These are phyloP conservation scores for Capsicum pubescens DNA, from an alignment of 257 asterid genomes.

Conservation along the genomic window DNA sequence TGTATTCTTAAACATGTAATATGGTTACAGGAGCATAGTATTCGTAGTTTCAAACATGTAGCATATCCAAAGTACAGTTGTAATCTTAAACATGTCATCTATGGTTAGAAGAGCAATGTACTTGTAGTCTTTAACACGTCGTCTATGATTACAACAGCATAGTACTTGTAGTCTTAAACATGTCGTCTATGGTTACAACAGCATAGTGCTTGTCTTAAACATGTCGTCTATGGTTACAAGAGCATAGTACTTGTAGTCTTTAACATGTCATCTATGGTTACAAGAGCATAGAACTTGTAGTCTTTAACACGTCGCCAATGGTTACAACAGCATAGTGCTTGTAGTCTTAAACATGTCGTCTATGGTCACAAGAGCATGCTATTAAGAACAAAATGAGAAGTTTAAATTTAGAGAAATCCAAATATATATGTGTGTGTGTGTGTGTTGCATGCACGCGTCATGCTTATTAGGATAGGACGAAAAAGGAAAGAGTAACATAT, in stretches of 20 bases:
- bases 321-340: neutral
- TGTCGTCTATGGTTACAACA: neutral
- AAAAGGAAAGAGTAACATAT: neutral
- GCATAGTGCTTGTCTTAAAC: neutral
- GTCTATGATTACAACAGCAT: too few relatives aligned
- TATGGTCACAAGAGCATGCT: neutral
- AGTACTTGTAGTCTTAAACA: neutral
- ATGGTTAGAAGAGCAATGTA: too few relatives aligned
- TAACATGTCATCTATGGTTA: too few relatives aligned
- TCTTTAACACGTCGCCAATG: neutral
- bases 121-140: too few relatives aligned
- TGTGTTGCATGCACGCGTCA: too few relatives aligned
- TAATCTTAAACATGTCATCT: too few relatives aligned
- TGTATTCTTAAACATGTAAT: neutral
- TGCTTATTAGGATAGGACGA: neutral
- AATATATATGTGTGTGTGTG: neutral
- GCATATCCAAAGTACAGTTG: too few relatives aligned
- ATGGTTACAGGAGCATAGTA: neutral
- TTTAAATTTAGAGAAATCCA: neutral
- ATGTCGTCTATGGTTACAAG: neutral
- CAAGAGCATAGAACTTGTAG: neutral
- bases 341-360: neutral
- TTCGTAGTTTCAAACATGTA: neutral
- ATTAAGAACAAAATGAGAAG: neutral
- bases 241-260: neutral